Percentiles rank a stretch among this genome's conserved stretches.
These are phyloP conservation scores for Stagonosporopsis chrysanthemi DNA, from an alignment of 2,329 filamentous ascomycete genomes.

Conservation along the genomic window DNA sequence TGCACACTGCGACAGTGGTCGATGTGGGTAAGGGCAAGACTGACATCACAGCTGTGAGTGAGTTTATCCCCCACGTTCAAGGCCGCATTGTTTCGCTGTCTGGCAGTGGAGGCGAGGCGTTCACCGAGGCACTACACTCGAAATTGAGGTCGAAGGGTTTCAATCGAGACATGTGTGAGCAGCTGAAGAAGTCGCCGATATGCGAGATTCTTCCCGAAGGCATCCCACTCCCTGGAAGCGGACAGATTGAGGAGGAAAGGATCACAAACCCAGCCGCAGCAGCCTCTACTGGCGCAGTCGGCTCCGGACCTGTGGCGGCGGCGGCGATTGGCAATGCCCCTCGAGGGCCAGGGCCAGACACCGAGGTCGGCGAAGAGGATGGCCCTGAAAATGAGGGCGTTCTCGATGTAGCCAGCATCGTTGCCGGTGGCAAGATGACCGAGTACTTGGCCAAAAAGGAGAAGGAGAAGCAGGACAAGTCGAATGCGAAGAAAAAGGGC, in stretches of 20 bases:
- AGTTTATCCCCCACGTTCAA: constrained; percentile 77
- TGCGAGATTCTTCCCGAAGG: constrained; percentile 67
- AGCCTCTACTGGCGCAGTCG: constrained; percentile 62
- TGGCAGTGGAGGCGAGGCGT: constrained; percentile 83
- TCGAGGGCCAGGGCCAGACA: constrained; percentile 62
- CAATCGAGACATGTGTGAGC: constrained; percentile 69
- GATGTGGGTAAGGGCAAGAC: constrained; percentile 94
- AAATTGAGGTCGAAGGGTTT: constrained; percentile 68
- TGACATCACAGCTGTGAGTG: constrained; percentile 87
- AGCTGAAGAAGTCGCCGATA: constrained; percentile 69
- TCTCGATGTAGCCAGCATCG: constrained; percentile 83
- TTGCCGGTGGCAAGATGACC: constrained; percentile 79
- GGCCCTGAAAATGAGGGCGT: constrained; percentile 73
- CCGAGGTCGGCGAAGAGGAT: constrained; percentile 61
- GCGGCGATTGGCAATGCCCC: constrained; percentile 56
- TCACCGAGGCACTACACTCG: constrained; percentile 76
- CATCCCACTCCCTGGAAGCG: constrained; percentile 60
- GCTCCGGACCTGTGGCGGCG: constrained; percentile 54
- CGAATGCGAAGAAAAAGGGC: constrained; percentile 64
- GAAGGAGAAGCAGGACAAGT: constrained; percentile 75
- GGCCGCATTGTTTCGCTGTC: constrained; percentile 67
- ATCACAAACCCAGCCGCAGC: constrained; percentile 62
- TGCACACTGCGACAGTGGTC: constrained; percentile 81
- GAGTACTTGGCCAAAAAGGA: constrained; percentile 86
- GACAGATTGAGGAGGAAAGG: constrained; percentile 50